Percentiles rank a stretch among this genome's conserved stretches.
These are phyloP conservation scores for Penicillium sp. DNA, from an alignment of 2,329 filamentous ascomycete genomes.

Conservation along the genomic window DNA sequence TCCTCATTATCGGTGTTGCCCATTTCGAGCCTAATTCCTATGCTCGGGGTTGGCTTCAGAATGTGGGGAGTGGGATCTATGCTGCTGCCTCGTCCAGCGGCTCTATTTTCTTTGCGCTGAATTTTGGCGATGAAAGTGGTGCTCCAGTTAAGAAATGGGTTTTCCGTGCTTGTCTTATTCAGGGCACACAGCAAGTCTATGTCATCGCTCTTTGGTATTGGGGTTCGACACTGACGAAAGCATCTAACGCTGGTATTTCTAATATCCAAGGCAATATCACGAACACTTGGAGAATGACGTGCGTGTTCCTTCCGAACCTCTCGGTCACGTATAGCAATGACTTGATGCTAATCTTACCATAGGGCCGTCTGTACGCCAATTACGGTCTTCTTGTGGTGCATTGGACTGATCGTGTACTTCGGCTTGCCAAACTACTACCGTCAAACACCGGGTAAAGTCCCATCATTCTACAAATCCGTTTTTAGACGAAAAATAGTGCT, in stretches of 20 bases:
- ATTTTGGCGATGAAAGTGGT: constrained; percentile 65
- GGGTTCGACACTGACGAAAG: constrained; percentile 57
- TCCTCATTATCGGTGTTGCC: constrained; percentile 63
- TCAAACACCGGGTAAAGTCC: constrained; percentile 62
- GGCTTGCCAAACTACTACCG: constrained; percentile 69
- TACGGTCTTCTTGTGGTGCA: constrained; percentile 56
- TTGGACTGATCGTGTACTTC: constrained; percentile 57
- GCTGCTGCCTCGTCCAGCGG: constrained; percentile 63
- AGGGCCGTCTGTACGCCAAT: constrained; percentile 59
- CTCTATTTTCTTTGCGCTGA: constrained; percentile 65
- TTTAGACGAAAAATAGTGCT: constrained; percentile 64
- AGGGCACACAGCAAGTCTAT: constrained; percentile 67
- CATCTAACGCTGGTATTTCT: constrained; percentile 44
- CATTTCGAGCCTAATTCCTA: constrained; percentile 50
- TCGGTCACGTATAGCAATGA: background rate
- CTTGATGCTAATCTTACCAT: constrained; percentile 20
- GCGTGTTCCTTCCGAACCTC: constrained; percentile 12
- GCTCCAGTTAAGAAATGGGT: constrained; percentile 65
- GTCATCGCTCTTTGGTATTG: constrained; percentile 67
- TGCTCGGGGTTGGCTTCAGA: constrained; percentile 56
- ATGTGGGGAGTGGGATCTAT: constrained; percentile 62
- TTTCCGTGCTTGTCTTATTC: constrained; percentile 65
- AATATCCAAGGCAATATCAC: constrained; percentile 38
- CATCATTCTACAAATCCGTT: constrained; percentile 64
- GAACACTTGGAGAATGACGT: constrained; percentile 48